phyloP scores from a whole-genome alignment of 192 early-diverging fungal species.

The Dispira simplex region DNA sequence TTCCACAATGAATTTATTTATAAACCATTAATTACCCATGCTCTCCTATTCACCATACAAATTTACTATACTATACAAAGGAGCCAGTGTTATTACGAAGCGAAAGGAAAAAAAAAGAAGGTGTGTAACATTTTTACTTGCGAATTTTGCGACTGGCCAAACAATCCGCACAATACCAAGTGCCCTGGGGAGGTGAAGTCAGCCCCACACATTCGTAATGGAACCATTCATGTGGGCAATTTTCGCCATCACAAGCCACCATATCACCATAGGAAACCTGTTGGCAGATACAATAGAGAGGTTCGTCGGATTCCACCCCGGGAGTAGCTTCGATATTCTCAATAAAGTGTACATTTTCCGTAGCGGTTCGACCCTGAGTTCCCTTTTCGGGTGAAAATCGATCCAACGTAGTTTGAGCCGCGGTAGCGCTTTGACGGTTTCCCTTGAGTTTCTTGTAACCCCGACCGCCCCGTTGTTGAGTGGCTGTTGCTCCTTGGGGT shows the following conservation, averaged over 20 bases:
- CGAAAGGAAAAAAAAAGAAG: no score
- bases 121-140: not conserved
- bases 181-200: conserved; percentile 28
- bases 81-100: no score
- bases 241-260: conserved; percentile 31
- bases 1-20: no score
- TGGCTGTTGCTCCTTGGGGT: not conserved
- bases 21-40: no score
- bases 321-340: conserved; percentile 3
- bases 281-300: conserved; percentile 33
- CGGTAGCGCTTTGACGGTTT: not conserved
- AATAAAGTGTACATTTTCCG: conserved; percentile 3
- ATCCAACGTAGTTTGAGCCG: not conserved
- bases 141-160: conserved; percentile 14
- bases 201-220: conserved; percentile 39
- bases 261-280: conserved; percentile 35
- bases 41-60: no score
- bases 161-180: conserved; percentile 36
- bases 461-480: no score
- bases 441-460: conserved; percentile 5
- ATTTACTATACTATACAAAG: no score
- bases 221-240: conserved; percentile 37
- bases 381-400: not conserved
- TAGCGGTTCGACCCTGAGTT: not conserved
- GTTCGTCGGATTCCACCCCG: conserved; percentile 30